Evolutionary conservation across 768 basidiomycete species (phyloP).

Genomic region (Mycena chlorophos): DNA sequence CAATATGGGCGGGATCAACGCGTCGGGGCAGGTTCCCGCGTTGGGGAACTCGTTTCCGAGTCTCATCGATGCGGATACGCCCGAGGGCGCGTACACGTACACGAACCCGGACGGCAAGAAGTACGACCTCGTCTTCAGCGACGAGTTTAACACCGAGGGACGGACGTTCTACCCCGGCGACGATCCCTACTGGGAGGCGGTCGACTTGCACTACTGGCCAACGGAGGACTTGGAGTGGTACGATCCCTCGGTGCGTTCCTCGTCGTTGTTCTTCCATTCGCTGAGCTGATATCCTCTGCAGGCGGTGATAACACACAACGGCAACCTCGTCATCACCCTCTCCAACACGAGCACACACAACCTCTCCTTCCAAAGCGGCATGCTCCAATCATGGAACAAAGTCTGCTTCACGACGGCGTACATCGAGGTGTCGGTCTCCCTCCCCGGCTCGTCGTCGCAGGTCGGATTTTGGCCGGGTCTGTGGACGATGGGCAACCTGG

Average conservation of each 20-base stretch:
- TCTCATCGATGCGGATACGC: neutral
- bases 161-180: neutral
- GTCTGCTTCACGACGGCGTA: neutral
- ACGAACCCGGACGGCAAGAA: neutral
- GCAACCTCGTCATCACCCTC: constrained; percentile 53
- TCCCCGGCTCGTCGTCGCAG: neutral
- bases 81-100: neutral
- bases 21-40: constrained; percentile 1
- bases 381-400: constrained; percentile 11
- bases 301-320: constrained; percentile 50
- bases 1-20: neutral
- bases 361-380: constrained; percentile 45
- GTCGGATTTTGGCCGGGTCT: constrained; percentile 28
- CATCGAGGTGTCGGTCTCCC: neutral
- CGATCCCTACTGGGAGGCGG: constrained; percentile 4
- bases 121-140: constrained; percentile 1
- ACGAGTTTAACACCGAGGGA: neutral
- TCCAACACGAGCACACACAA: constrained; percentile 44
- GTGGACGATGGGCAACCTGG: constrained; percentile 82
- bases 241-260: constrained; percentile 32
- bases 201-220: constrained; percentile 3
- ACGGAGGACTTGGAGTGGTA: constrained; percentile 58
- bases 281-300: constrained; percentile 23
- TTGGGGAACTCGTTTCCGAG: neutral
- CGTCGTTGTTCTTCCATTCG: neutral